Percentiles rank a stretch among this genome's conserved stretches.
Evolutionary conservation across 2,329 filamentous ascomycete genomes (phyloP).

Genomic region (Westerdykella aurantiaca): DNA sequence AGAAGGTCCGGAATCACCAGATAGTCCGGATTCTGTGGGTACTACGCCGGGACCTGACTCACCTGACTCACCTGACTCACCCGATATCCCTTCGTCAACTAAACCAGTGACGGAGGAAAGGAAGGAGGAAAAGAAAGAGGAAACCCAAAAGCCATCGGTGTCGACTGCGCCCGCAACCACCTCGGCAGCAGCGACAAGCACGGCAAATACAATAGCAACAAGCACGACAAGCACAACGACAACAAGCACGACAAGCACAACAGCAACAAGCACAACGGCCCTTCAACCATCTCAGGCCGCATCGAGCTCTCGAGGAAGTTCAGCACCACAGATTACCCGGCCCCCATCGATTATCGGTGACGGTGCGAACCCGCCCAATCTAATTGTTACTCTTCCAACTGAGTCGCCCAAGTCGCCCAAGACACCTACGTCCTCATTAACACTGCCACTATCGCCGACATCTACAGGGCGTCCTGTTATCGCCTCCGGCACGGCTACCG

Average conservation of each 20-base stretch:
- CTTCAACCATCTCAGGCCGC: background rate
- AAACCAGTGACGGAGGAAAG: background rate
- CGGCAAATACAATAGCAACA: too few relatives aligned
- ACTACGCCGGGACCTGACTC: background rate
- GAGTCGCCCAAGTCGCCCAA: too few relatives aligned
- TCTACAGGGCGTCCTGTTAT: background rate
- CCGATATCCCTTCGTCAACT: conserved; percentile 1
- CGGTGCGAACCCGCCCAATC: too few relatives aligned
- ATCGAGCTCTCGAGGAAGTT: background rate
- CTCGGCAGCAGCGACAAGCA: background rate
- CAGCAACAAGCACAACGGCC: background rate
- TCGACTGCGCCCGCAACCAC: background rate
- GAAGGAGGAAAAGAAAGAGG: background rate
- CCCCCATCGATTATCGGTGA: too few relatives aligned
- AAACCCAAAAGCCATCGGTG: background rate
- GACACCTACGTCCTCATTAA: too few relatives aligned
- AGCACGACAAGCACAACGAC: too few relatives aligned
- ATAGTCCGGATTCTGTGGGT: conserved; percentile 15
- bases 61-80: conserved; percentile 1
- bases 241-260: background rate
- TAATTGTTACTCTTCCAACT: too few relatives aligned
- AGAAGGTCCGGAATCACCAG: conserved; percentile 10
- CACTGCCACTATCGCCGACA: background rate
- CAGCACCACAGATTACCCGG: too few relatives aligned
- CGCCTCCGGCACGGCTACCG: background rate